Evolutionary conservation across 495 filamentous ascomycete genomes (phyloP), one percentile per base, ranked within the genome.

Genomic region (Pseudoneurospora amorphoporcata): DNA sequence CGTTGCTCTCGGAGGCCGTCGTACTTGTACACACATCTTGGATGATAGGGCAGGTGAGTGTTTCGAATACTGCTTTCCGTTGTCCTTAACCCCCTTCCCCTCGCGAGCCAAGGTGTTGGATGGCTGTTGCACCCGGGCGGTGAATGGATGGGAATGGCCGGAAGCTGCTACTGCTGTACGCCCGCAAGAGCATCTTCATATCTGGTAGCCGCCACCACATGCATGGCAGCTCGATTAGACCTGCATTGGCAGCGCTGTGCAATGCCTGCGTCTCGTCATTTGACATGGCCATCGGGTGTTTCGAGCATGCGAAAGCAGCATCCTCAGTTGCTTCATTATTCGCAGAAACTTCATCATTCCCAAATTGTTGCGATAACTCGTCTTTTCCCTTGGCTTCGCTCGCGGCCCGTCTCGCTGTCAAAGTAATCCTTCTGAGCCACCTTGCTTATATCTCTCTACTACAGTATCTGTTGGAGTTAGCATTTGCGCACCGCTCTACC

Each of bases 401-500:
- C 23, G 53, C 53, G 53, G 29, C 53, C 53, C 53, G 53, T 32
- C 12, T 65, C 53, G 35, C 14, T 65, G 35, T 65, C 53, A 65
- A 65, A 65, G 53, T 35, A 65, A 61, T 65, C 53, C 53, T 65
- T 65, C 29, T 65, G 14, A 29, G 53, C 29, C 53, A 43, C 72
- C 12, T 53, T 71, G 68, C 75, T 77, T 37, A 76, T 61, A 68
- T 47, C 32, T 37, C 37, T 68, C 53, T 23, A 69, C 42, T 70
- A 14, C 47, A 77, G 72, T 71, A 72, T 77, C 69, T 40, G 58
- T 78, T 72, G 73, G 73, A 70, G 70, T 72, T 38, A 76, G 68
- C 37, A 9, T 70, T 74, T 68, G 37, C 40, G 39, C 72, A 47
- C 58, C 72, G 69, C 69, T 71, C 69, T 47, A 61, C 53, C 29